phyloP scores from a whole-genome alignment of 2,329 filamentous ascomycete species.

The Pseudocercospora pini-densiflorae region DNA sequence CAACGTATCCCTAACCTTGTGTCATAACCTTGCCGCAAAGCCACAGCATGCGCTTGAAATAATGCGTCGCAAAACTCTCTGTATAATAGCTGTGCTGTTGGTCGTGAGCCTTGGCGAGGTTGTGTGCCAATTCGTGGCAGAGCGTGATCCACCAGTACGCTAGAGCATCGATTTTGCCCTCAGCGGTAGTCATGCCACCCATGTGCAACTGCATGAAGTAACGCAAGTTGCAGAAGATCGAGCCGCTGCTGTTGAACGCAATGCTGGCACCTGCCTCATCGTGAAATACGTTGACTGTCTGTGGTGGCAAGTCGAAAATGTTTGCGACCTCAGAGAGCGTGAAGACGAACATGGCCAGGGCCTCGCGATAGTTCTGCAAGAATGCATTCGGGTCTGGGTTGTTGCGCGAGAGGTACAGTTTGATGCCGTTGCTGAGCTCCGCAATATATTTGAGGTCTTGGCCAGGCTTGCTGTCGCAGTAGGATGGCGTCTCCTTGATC shows the following conservation, averaged over 20 bases:
- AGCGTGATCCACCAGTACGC: constrained; percentile 96
- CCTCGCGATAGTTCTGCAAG: constrained; percentile 61
- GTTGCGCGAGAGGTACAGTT: constrained; percentile 71
- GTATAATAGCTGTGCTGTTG: constrained; percentile 83
- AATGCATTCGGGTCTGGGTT: constrained; percentile 59
- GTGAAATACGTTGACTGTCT: constrained; percentile 83
- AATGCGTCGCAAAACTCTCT: constrained; percentile 78
- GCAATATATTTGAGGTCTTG: constrained; percentile 75
- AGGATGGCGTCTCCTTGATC: constrained; percentile 78
- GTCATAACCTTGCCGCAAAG: constrained; percentile 26
- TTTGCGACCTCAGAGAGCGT: constrained; percentile 71
- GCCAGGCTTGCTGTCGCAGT: constrained; percentile 78
- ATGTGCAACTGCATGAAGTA: constrained; percentile 84
- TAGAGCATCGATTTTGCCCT: constrained; percentile 68
- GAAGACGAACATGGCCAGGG: constrained; percentile 70
- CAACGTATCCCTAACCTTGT: constrained; percentile 3
- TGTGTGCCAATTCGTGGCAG: constrained; percentile 95
- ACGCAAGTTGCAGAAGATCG: constrained; percentile 90
- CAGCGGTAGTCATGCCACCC: constrained; percentile 44
- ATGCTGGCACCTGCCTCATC: constrained; percentile 80
- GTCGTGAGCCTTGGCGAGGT: constrained; percentile 79
- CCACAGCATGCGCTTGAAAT: constrained; percentile 71
- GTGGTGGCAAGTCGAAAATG: constrained; percentile 72
- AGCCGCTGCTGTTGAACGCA: constrained; percentile 86
- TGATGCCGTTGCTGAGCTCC: constrained; percentile 72